Conservation (phyloP, 1,139 yeast species). For the Nakaseomyces uthaithaninus region DNA sequence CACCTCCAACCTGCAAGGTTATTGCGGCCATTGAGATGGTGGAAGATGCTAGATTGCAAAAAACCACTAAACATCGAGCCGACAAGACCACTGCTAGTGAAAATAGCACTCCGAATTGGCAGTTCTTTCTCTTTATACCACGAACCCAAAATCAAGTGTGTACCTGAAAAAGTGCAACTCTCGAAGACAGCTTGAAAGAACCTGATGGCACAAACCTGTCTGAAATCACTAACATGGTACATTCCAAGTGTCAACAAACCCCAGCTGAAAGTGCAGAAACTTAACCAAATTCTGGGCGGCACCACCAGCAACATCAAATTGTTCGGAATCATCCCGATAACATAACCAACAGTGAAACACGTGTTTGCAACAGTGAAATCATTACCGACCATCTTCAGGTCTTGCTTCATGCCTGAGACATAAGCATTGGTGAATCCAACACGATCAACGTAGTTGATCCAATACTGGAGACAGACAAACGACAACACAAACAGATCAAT, state of each 20-base stretch:
- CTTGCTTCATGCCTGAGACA: slow-evolving; percentile 54
- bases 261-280: slow-evolving; percentile 50
- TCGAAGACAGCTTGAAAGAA: slow-evolving; percentile 51
- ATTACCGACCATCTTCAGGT: slow-evolving; percentile 43
- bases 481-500: slow-evolving; percentile 51
- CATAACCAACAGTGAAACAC: slow-evolving; percentile 52
- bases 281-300: slow-evolving; percentile 47
- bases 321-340: slow-evolving; percentile 50
- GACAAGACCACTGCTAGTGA: slow-evolving; percentile 45
- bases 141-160: slow-evolving; percentile 44
- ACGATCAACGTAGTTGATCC: slow-evolving; percentile 45
- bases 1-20: slow-evolving; percentile 62
- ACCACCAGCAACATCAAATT: slow-evolving; percentile 44
- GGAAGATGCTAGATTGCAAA: slow-evolving; percentile 55
- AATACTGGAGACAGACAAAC: slow-evolving; percentile 47
- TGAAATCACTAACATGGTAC: slow-evolving; percentile 38
- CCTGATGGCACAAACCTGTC: slow-evolving; percentile 43
- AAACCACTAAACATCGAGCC: slow-evolving; percentile 51
- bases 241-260: slow-evolving; percentile 46
- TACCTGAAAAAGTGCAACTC: slow-evolving; percentile 46
- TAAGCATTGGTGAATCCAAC: slow-evolving; percentile 45
- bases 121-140: slow-evolving; percentile 47
- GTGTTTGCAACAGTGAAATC: slow-evolving; percentile 45
- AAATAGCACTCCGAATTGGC: slow-evolving; percentile 44
- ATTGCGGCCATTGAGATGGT: slow-evolving; percentile 38